Base-by-base conservation (phyloP, 805 yeast species). In the Sugiyamaella americana region DNA sequence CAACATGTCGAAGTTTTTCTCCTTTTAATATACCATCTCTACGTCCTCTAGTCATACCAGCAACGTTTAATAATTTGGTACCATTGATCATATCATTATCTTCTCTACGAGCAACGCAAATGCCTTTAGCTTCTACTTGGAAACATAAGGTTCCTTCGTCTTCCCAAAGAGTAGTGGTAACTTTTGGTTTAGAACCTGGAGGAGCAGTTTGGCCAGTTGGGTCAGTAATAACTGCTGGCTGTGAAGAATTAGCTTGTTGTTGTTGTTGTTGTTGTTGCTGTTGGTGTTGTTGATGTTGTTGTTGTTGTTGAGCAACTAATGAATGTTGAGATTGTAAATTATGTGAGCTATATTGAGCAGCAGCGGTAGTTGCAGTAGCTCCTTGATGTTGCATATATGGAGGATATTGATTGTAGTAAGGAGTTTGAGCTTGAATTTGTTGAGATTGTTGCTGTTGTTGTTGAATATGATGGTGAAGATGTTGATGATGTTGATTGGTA, bases 21-120 rank as follows among this genome's bases (percentile, higher is more conserved):
- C 82, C 78, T 68, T 85, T 85, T 53, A 85, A 71, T 51, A 85
- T 80, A 19, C 94, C 93, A 65, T 85, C 94, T 57, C 94, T 73
- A 56, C 93, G 76, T 18, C 94, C 94, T 54, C 94, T 72, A n/a
- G 93, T 85, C 86, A 84, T 84, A 51, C 83, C 87, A 2, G 91
- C 87, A 34, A 85, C 93, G 59, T 84, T 84, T 57, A 84, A 68
- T 49, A 84, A 70, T 65, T 84, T 84, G 30, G 94, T 84, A 44
- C 94, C 94, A 61, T 84, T 84, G 63, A 84, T 81, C 84, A 84
- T 81, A 64, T 84, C 82, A 60, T 82, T 82, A 63, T 85, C 93
- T 26, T 87, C 93, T 58, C 94, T 74, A 54, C 94, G 74, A 19
- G 85, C 87, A 21, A 84, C 94, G 17, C 83, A 74, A 42, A 84